Base-by-base conservation (phyloP, 2,329 filamentous ascomycete genomes). In the Colletotrichum filicis region DNA sequence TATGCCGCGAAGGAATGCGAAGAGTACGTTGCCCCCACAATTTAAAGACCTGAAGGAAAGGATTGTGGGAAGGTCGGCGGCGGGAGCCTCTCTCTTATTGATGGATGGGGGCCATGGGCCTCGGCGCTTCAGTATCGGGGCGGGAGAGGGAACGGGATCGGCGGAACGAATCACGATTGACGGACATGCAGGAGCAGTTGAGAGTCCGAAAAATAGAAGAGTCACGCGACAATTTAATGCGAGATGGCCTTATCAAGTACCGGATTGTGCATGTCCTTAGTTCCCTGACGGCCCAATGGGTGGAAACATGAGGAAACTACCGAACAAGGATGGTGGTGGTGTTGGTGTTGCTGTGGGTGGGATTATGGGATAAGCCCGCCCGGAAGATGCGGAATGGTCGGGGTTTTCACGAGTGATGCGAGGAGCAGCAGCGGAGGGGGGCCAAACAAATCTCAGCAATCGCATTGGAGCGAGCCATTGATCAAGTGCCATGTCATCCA, bases 301-400 rank as follows among this genome's bases (percentile, higher is more conserved):
- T 42, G 60, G 60, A 52, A 56, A 64, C 46, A 14, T 55, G 37
- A 42, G 32, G 35, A 56, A 64, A 69, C 35, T 71, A 64, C 60
- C 60, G 55, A 52, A 60, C 61, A 71, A 66, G 56, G 56, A 70
- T 73, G 49, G 14, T 28, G 24, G 26, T 66, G 26, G 61, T 22
- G 26, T 37, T 22, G 52, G n/a, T 28, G 49, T 19, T 19, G 9
- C 16, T 42, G 37, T 42, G 37, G 49, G 35, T 60, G 42, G 46
- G 66, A 52, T 61, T 42, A 42, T 42, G 37, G 16, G 4, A 49
- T 22, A 37, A 57, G 66, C 71, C 49, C 56, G 68, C 16, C 67
- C 71, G 71, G 71, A 71, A 66, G 62, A 35, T 61, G 71, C 71
- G 71, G 71, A 70, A 71, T 71, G 66, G 67, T 26, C 28, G 32